Evolutionary conservation across 768 basidiomycete species (phyloP).

Genomic region (Trametes meyenii): DNA sequence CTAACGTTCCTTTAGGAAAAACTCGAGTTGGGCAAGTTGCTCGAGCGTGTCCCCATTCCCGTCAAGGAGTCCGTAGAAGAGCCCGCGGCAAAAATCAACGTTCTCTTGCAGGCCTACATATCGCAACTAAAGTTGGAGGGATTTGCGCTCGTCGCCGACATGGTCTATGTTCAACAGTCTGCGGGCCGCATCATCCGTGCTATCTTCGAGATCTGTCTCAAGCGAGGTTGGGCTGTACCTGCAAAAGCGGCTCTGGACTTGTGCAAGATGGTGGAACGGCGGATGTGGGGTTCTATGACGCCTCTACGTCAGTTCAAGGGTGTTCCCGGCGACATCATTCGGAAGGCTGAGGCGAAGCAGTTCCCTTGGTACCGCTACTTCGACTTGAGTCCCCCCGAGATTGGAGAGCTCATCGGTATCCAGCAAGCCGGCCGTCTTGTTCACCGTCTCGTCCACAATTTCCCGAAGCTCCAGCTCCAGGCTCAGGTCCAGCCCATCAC

Average conservation of each 20-base stretch:
- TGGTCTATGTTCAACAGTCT: slow-evolving; percentile 97
- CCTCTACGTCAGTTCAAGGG: slow-evolving; percentile 95
- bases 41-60: slow-evolving; percentile 95
- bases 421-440: slow-evolving; percentile 92
- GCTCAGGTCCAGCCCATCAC: slow-evolving; percentile 98
- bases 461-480: slow-evolving; percentile 93
- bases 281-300: slow-evolving; percentile 98
- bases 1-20: slow-evolving; percentile 57
- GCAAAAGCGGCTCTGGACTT: slow-evolving; percentile 89
- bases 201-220: slow-evolving; percentile 96
- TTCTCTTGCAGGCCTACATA: slow-evolving; percentile 91
- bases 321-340: slow-evolving; percentile 80
- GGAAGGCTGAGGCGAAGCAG: slow-evolving; percentile 96
- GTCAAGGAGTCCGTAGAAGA: slow-evolving; percentile 97
- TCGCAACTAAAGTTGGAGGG: slow-evolving; percentile 93
- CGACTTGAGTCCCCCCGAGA: slow-evolving; percentile 87
- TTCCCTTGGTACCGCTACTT: slow-evolving; percentile 99
- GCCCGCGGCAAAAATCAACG: slow-evolving; percentile 96
- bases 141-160: slow-evolving; percentile 84
- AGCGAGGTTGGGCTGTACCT: slow-evolving; percentile 96
- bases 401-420: slow-evolving; percentile 93
- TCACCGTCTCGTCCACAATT: slow-evolving; percentile 91
- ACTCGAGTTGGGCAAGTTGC: slow-evolving; percentile 83
- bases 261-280: slow-evolving; percentile 94
- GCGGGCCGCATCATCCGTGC: slow-evolving; percentile 96